Percentiles rank a stretch among this genome's conserved stretches.
Conservation (phyloP, 1,284 basidiomycete genomes). For the Cutaneotrichosporon cutaneum region DNA sequence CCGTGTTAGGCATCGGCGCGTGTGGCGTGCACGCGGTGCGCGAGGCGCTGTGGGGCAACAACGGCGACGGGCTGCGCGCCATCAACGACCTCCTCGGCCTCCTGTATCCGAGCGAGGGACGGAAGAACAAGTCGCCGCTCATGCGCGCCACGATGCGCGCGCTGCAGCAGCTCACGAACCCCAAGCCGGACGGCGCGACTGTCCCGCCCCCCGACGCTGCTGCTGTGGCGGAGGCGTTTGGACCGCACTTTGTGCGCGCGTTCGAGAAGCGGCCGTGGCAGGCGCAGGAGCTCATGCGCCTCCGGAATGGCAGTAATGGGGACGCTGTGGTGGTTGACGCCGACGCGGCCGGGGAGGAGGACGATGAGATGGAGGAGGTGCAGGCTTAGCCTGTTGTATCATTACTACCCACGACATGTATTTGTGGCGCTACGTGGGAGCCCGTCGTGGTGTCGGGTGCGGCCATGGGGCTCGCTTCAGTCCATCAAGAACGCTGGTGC, state of each 20-base stretch:
- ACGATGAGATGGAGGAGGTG: slow-evolving; percentile 17
- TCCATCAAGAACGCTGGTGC: too few species aligned
- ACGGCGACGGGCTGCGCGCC: slow-evolving; percentile 31
- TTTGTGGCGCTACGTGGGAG: too few species aligned
- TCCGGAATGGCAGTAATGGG: slow-evolving; percentile 17
- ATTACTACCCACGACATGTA: not conserved
- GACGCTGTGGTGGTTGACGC: slow-evolving; percentile 10
- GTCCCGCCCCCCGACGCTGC: slow-evolving; percentile 24
- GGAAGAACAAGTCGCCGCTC: slow-evolving; percentile 36
- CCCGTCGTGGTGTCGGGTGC: too few species aligned
- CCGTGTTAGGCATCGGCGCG: slow-evolving; percentile 75
- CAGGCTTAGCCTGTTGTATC: slow-evolving; percentile 10
- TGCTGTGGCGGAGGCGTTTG: slow-evolving; percentile 32
- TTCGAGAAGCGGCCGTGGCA: slow-evolving; percentile 43
- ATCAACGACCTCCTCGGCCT: slow-evolving; percentile 36
- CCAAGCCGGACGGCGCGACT: slow-evolving; percentile 24
- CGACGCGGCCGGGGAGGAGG: slow-evolving; percentile 3
- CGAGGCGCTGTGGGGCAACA: slow-evolving; percentile 61
- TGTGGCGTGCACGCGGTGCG: slow-evolving; percentile 79
- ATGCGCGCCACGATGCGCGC: slow-evolving; percentile 35
- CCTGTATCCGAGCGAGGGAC: slow-evolving; percentile 36
- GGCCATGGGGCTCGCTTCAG: too few species aligned
- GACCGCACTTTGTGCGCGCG: slow-evolving; percentile 30
- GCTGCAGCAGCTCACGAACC: slow-evolving; percentile 21
- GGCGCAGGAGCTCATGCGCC: slow-evolving; percentile 31